A percentile compares a stretch with the other conserved stretches of the same genome.
phyloP scores from a whole-genome alignment of 2,329 filamentous ascomycete species.

The Fragosphaeria purpurea region DNA sequence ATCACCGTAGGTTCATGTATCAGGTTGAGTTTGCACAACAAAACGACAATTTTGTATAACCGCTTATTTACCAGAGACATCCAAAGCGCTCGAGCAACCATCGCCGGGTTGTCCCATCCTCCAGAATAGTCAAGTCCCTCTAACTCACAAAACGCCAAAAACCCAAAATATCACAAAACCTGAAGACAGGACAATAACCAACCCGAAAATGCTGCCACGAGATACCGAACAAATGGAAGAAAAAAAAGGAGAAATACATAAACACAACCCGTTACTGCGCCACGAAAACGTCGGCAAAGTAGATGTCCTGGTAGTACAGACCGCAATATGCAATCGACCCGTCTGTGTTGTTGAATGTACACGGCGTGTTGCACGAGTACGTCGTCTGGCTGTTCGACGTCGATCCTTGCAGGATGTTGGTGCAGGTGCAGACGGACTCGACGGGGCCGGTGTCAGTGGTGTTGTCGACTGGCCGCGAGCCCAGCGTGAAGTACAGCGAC shows the following conservation, averaged over 20 bases:
- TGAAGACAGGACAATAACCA: too few relatives aligned
- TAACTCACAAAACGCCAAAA: too few relatives aligned
- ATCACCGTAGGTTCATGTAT: too few relatives aligned
- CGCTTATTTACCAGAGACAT: too few relatives aligned
- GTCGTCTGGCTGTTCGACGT: neutral
- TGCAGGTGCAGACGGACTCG: conserved; percentile 10
- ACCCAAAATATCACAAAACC: too few relatives aligned
- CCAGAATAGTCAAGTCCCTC: too few relatives aligned
- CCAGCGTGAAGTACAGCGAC: conserved; percentile 9
- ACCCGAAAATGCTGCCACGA: too few relatives aligned
- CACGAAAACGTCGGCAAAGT: conserved; percentile 6
- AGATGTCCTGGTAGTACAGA: neutral
- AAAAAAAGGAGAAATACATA: neutral
- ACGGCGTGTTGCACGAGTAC: conserved; percentile 5
- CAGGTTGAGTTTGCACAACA: too few relatives aligned
- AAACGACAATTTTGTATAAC: too few relatives aligned
- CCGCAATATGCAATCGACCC: conserved; percentile 5
- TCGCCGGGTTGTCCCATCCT: too few relatives aligned
- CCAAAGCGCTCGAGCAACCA: too few relatives aligned
- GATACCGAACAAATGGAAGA: neutral
- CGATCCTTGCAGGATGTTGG: conserved; percentile 7
- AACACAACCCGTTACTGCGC: neutral
- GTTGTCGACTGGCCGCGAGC: neutral
- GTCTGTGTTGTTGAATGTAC: conserved; percentile 4
- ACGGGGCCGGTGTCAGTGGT: neutral